Evolutionary conservation across 2,329 filamentous ascomycete species (phyloP), one percentile per base, ranked within the genome.

Genomic region (Ophiocordyceps camponoti-leonardi): DNA sequence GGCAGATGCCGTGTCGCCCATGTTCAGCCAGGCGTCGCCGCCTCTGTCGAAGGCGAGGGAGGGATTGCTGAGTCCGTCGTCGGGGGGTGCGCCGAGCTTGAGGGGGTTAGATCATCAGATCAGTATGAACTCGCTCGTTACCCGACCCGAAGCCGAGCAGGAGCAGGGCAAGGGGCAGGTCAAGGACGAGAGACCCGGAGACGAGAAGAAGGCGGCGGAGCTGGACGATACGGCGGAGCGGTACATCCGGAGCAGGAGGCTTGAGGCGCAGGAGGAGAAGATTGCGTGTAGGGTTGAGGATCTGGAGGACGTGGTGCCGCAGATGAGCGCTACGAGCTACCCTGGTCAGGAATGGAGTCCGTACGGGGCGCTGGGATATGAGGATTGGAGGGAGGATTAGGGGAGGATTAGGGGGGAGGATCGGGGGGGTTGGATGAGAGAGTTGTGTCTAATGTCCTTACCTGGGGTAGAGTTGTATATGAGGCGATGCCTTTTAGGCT

Each of bases 271-370:
- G 48, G 72, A 75, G 54, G 72, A 75, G 58, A 75, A 75, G 61
- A 75, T 76, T 22, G 60, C 66, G 60, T 53, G 58, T 41, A 56
- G 61, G 10, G 61, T 59, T 7, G 57, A 61, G 22, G 61, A 61
- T 26, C 60, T 62, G 44, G 48, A 56, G n/a, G 26, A 49, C 18
- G 49, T 46, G n/a, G 60, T 64, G 54, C 70, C 72, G 13, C 64
- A 69, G 48, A 83, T 84, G 80, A 72, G 67, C 43, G 79, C 78
- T 7, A 79, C 77, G 13, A 78, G 73, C 55, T 84, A 83, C 58
- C 80, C 80, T 0, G 80, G 80, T 0, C 77, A 82, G 61, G 79
- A 83, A 58, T 84, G 80, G 79, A 74, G 74, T 52, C 77, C 77
- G 2, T 75, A 72, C 30, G 61, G 59, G 12, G 57, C 59, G 47